Evolutionary conservation across 768 basidiomycete species (phyloP), one percentile per base, ranked within the genome.

Genomic region (Rhizopogon rudus): DNA sequence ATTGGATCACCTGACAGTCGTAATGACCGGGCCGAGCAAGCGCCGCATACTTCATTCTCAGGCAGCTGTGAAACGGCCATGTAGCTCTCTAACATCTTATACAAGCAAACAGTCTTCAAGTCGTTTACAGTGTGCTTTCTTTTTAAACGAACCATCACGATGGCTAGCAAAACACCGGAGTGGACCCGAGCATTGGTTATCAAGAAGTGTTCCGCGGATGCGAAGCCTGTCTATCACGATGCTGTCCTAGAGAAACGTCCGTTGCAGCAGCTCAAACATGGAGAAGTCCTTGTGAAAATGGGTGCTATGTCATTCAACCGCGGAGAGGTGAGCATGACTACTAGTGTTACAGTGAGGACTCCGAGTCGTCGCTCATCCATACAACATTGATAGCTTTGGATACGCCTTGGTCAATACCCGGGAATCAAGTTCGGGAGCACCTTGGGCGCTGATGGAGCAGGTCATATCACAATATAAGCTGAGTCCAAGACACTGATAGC

Each of bases 241-340:
- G 82, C 81, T 0, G 71, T 73, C 6, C 53, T 91, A 9, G 76
- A 80, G 50, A 73, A 79, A 35, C 73, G 68, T 43, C 73, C 77
- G 0, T 66, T 90, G 41, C 79, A 81, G 29, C 44, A 67, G 7
- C 74, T 89, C 52, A 72, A 79, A 55, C 57, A 67, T 0, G 86
- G 81, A 2, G 75, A 91, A 67, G 67, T 91, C 1, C 74, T 88
- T 8, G 85, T 91, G 8, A 81, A 78, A 66, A 81, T 91, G 51
- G 74, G 72, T 17, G 87, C 90, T 12, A 87, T 77, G 0, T 83
- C 80, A 14, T 89, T 89, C 74, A 93, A 93, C 65, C 90, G 84
- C 63, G 76, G 86, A 63, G 90, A 91, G 62, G 87, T 88, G 56
- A 49, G 65, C 48, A 17, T 9, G 28, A 33, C 33, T 4, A 5